Evolutionary conservation across 495 filamentous ascomycete genomes (phyloP), one percentile per base, ranked within the genome.

Genomic region (Thermothielavioides terrestris): DNA sequence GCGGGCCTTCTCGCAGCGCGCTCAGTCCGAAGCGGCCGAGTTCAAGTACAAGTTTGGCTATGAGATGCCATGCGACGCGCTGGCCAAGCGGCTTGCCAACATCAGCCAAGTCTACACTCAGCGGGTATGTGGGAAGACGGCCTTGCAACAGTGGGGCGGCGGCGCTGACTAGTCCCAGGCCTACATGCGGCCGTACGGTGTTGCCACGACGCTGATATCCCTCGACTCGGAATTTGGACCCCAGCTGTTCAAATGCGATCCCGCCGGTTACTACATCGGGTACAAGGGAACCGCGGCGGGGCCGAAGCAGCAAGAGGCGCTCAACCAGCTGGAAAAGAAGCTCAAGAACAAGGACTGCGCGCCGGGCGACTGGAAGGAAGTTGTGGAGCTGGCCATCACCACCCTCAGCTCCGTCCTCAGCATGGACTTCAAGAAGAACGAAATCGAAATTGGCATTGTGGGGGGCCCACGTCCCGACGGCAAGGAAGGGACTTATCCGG

Each of bases 41-140:
- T 98, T 98, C 75, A 80, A 83, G 68, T 97, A 98, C 80, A 96
- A 96, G 68, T 95, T 80, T 64, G 92, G 92, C 65, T 98, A 98
- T 69, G 92, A 98, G 76, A 98, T 98, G 94, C 92, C 92, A 47
- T 94, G 88, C 68, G 92, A 98, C 71, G 94, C 86, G 38, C 69
- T 98, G 62, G 86, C 91, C 50, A 98, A 98, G 80, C 78, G 92
- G 67, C 70, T 98, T 71, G 92, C 92, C 57, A 98, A 98, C 67
- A 95, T 98, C 73, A 95, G 88, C 72, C 92, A 98, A 69, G 92
- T 98, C 46, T 98, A 97, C 70, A 98, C 92, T 53, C 92, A 98
- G 72, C 77, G 89, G 68, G 92, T 94, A 77, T 64, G 84, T 61
- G 15, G 21, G 8, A 42, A 18, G 12, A 17, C 14, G 38, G 22